Percentiles rank a stretch among this genome's conserved stretches.
Conservation (phyloP, 192 early-diverging fungal genomes). For the Backusella tuberculispora region DNA sequence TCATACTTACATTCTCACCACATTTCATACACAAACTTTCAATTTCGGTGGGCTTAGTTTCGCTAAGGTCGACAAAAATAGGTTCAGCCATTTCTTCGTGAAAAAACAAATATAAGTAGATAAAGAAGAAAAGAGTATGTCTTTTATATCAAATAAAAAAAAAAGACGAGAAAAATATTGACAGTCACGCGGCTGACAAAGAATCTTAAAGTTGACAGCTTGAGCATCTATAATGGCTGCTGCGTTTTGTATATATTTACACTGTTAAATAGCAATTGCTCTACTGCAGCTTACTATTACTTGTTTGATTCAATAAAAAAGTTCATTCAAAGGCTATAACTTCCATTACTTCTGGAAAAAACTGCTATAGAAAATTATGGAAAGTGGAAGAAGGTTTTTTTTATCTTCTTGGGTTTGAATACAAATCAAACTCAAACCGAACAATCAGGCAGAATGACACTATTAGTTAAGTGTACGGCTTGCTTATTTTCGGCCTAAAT, state of each 20-base stretch:
- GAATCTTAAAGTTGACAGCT: not conserved
- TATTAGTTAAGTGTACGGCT: no score
- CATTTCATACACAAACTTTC: constrained; percentile 93
- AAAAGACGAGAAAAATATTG: constrained; percentile 4
- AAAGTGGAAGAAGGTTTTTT: not conserved
- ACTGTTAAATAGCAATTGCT: no score
- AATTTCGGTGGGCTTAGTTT: constrained; percentile 77
- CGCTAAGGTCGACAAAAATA: constrained; percentile 74
- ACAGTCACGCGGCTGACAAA: constrained; percentile 6
- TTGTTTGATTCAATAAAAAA: not conserved
- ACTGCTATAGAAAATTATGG: not conserved
- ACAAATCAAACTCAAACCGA: not conserved
- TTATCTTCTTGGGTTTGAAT: not conserved
- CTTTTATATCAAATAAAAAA: not conserved
- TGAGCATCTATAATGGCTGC: not conserved
- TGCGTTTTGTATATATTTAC: no score
- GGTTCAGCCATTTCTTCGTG: constrained; percentile 31
- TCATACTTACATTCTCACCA: constrained; percentile 65
- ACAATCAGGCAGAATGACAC: not conserved
- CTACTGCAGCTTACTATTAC: no score
- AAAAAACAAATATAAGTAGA: not conserved
- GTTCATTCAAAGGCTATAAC: no score
- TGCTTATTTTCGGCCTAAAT: no score
- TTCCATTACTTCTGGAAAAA: not conserved
- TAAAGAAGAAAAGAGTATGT: not conserved